Percentiles rank a stretch among this genome's conserved stretches.
Evolutionary conservation across 495 filamentous ascomycete genomes (phyloP).

Genomic region (Xylaria cubensis): DNA sequence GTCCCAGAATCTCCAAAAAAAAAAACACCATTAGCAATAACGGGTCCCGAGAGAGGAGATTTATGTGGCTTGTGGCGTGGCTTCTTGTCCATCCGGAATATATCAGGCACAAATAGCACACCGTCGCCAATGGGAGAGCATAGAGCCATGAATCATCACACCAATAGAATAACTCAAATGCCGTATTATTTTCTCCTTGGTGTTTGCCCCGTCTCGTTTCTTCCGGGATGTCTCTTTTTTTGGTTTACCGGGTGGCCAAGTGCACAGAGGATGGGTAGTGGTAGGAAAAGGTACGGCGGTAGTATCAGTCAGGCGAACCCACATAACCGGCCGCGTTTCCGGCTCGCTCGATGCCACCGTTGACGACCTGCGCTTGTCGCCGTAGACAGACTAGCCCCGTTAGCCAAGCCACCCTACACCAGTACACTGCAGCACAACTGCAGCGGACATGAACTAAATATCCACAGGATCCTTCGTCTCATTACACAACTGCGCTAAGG

Average conservation of each 20-base stretch:
- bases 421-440: not conserved
- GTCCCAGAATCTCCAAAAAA: not conserved
- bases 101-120: not conserved
- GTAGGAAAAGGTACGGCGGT: conserved; percentile 5
- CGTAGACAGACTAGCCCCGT: not conserved
- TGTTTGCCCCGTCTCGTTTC: not conserved
- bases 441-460: conserved; percentile 8
- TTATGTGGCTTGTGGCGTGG: not conserved
- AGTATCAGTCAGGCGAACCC: conserved; percentile 1
- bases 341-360: conserved; percentile 11
- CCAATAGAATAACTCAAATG: not conserved
- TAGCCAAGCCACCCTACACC: not conserved
- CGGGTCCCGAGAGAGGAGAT: not conserved
- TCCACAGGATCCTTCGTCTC: conserved; percentile 14
- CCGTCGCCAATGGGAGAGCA: not conserved
- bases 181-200: not conserved
- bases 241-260: not conserved
- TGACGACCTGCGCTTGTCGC: not conserved
- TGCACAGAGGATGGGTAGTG: not conserved
- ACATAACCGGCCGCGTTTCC: conserved; percentile 21
- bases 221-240: not conserved
- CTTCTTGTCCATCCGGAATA: not conserved
- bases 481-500: not conserved
- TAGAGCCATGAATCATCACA: not conserved
- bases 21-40: not conserved